These are phyloP conservation scores for Euphorbia tirucalli DNA, from an alignment of 345 rosid species.

Conservation along the genomic window DNA sequence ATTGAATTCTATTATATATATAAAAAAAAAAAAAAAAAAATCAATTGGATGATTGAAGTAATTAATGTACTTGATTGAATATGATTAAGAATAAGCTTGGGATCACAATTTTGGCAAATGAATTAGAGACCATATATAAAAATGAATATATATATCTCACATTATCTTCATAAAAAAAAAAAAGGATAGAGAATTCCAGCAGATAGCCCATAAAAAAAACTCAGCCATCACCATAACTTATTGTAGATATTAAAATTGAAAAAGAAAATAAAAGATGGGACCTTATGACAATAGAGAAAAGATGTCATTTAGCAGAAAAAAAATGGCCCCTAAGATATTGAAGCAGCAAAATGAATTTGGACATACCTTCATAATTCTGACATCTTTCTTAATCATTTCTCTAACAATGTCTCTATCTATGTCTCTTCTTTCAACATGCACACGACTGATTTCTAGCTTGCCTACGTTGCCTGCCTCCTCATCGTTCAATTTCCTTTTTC, in stretches of 20 bases:
- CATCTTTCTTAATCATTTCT: constrained; percentile 13
- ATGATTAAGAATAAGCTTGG: neutral
- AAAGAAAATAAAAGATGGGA: constrained; percentile 13
- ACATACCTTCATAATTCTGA: too few species aligned
- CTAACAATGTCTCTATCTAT: constrained; percentile 27
- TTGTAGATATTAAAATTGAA: neutral
- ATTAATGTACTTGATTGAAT: neutral
- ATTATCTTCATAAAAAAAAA: neutral
- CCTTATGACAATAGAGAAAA: constrained; percentile 18
- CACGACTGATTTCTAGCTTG: constrained; percentile 32
- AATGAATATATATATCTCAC: neutral
- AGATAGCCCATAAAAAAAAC: constrained; percentile 21
- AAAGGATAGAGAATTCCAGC: neutral
- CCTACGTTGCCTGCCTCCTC: constrained; percentile 44
- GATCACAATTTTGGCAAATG: neutral
- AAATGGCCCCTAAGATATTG: constrained; percentile 33
- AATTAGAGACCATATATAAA: neutral
- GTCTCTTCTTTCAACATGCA: constrained; percentile 23
- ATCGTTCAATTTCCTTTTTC: constrained; percentile 25
- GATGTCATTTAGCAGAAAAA: constrained; percentile 18
- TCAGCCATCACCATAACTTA: constrained; percentile 23
- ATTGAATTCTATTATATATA: too few species aligned
- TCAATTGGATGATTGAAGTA: neutral
- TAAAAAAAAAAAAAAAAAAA: too few species aligned
- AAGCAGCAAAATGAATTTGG: constrained; percentile 39